Evolutionary conservation across 306 rosid species (phyloP).

Genomic region (Morella rubra): DNA sequence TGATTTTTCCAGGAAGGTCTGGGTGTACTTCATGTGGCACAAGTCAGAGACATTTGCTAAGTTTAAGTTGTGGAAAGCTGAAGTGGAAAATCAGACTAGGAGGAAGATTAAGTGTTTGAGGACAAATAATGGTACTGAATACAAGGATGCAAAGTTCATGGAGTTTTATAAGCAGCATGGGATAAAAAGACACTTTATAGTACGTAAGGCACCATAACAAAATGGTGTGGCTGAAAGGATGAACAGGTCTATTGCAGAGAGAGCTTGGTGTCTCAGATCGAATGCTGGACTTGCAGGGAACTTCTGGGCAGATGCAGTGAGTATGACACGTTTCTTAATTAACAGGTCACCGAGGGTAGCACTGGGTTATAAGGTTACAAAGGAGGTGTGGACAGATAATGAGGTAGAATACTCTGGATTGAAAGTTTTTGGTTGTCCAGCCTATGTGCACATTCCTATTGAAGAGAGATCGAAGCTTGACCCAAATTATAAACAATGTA

Average conservation of each 20-base stretch:
- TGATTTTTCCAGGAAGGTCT: neutral
- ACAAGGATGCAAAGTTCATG: neutral
- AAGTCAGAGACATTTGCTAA: neutral
- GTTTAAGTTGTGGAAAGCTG: neutral
- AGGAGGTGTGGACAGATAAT: too few species aligned
- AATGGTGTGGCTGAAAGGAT: neutral
- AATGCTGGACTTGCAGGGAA: neutral
- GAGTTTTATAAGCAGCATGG: neutral
- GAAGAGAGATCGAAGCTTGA: too few species aligned
- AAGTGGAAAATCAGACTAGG: neutral
- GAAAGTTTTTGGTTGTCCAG: too few species aligned
- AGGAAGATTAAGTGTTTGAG: neutral
- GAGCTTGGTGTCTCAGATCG: neutral
- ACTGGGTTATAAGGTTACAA: too few species aligned
- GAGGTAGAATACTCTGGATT: too few species aligned
- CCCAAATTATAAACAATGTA: too few species aligned
- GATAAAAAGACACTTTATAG: neutral
- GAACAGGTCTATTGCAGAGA: neutral
- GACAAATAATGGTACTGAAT: neutral
- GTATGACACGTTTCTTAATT: too few species aligned
- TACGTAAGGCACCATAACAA: neutral
- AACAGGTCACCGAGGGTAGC: too few species aligned
- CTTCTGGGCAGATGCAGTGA: neutral
- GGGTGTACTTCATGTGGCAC: too few species aligned
- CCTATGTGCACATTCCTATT: too few species aligned